phyloP scores from a whole-genome alignment of 2,329 filamentous ascomycete genomes.

The Alternaria infectoria region DNA sequence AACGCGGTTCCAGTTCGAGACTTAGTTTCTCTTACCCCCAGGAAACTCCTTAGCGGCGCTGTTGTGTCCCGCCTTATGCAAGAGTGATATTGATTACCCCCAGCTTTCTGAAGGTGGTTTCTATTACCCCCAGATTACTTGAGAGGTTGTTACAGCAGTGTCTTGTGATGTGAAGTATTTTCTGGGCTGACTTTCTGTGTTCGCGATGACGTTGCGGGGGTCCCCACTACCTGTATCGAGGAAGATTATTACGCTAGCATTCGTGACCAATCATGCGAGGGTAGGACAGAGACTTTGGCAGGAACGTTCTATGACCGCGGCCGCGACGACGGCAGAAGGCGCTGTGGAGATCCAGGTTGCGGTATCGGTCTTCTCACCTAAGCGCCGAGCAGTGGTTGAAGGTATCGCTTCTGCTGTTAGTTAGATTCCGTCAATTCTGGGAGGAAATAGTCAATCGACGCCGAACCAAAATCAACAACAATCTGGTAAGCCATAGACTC shows the following conservation, averaged over 20 bases:
- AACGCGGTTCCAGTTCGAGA: conserved; percentile 17
- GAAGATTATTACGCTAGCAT: conserved; percentile 27
- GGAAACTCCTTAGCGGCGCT: conserved; percentile 21
- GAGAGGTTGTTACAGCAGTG: conserved; percentile 19
- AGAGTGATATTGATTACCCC: conserved; percentile 19
- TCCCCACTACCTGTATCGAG: conserved; percentile 12
- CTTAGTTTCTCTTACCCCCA: conserved; percentile 29
- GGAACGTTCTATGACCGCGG: background rate
- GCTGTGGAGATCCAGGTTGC: background rate
- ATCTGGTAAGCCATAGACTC: background rate
- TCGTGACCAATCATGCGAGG: conserved; percentile 15
- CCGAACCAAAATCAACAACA: background rate
- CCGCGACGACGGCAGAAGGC: background rate
- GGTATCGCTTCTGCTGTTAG: background rate
- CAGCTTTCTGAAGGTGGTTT: conserved; percentile 26
- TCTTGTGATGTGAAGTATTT: conserved; percentile 31
- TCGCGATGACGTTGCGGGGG: conserved; percentile 24
- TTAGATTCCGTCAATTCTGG: background rate
- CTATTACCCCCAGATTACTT: conserved; percentile 41
- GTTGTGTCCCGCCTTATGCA: conserved; percentile 23
- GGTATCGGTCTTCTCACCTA: background rate
- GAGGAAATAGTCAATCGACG: background rate
- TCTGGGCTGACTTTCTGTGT: conserved; percentile 15
- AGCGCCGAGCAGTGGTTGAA: background rate
- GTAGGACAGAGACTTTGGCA: background rate